A percentile compares a stretch with the other conserved stretches of the same genome.
Conservation (phyloP, 441 rosid genomes). For the Euphorbia schlechtendalii region DNA sequence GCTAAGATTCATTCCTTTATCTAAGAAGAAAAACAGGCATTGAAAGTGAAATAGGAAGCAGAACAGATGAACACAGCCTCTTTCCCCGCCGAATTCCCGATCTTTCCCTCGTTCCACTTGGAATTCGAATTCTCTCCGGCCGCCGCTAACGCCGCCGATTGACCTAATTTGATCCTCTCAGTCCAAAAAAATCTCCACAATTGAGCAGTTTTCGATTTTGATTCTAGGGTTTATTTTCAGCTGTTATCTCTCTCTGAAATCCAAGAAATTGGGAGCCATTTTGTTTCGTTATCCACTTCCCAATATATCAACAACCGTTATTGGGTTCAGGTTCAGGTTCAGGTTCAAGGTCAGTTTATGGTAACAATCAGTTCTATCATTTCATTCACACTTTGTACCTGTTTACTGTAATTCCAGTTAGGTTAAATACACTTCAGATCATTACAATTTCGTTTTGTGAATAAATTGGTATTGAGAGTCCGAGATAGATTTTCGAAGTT, state of each 20-base stretch:
- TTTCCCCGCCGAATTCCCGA: background rate
- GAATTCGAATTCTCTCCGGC: background rate
- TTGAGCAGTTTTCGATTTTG: background rate
- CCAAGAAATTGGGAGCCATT: slow-evolving; percentile 10
- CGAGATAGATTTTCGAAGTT: slow-evolving; percentile 7
- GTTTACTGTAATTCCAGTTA: slow-evolving; percentile 1
- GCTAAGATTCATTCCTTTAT: background rate
- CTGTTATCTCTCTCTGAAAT: slow-evolving; percentile 13
- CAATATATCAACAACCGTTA: background rate
- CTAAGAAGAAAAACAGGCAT: background rate
- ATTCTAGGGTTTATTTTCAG: slow-evolving; percentile 20
- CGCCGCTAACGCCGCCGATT: background rate
- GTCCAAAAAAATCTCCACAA: background rate
- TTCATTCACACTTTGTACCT: background rate
- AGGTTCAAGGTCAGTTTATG: background rate
- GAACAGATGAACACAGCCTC: slow-evolving; percentile 5
- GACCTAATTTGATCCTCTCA: background rate
- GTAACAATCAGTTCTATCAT: background rate
- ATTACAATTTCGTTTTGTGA: background rate
- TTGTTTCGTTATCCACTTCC: background rate
- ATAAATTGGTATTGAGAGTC: background rate
- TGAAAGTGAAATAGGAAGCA: background rate
- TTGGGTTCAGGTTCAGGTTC: background rate
- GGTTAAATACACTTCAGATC: background rate
- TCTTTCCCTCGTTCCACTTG: background rate